Conservation (phyloP, 2,329 filamentous ascomycete species). For the Nectriaceae sp. region DNA sequence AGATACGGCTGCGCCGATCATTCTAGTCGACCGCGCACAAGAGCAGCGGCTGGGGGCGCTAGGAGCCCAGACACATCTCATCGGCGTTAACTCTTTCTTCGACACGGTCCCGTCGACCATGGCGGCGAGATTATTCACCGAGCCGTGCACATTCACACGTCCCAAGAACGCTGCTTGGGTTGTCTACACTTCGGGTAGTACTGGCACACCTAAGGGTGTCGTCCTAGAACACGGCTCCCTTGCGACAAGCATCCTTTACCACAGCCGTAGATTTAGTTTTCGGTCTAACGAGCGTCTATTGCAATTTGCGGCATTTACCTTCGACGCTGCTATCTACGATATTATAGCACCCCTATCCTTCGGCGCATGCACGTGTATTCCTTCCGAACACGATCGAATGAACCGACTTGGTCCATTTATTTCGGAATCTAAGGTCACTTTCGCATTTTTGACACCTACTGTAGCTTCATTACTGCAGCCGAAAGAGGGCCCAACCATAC, state of each 20-base stretch:
- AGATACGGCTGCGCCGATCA: not conserved
- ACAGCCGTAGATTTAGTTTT: constrained; percentile 4
- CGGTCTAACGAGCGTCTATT: constrained; percentile 1
- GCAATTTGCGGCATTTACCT: constrained; percentile 23
- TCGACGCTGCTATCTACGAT: constrained; percentile 24
- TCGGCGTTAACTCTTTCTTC: not conserved
- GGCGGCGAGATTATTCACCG: not conserved
- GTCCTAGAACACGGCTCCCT: constrained; percentile 9
- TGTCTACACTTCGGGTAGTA: constrained; percentile 18
- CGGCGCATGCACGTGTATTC: constrained; percentile 25
- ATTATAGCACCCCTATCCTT: constrained; percentile 17
- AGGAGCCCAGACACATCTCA: not conserved
- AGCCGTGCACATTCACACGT: not conserved
- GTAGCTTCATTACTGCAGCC: not conserved
- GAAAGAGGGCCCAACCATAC: not conserved
- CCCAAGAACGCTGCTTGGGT: constrained; percentile 12
- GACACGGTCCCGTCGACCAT: not conserved
- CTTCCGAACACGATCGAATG: constrained; percentile 17
- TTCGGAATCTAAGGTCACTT: constrained; percentile 16
- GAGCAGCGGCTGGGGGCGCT: not conserved
- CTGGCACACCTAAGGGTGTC: constrained; percentile 17
- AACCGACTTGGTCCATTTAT: constrained; percentile 18
- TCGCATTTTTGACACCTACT: constrained; percentile 8
- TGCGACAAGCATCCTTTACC: constrained; percentile 2
- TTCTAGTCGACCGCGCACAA: not conserved